Evolutionary conservation across 495 filamentous ascomycete genomes (phyloP).

Genomic region (Lichina pygmaea): DNA sequence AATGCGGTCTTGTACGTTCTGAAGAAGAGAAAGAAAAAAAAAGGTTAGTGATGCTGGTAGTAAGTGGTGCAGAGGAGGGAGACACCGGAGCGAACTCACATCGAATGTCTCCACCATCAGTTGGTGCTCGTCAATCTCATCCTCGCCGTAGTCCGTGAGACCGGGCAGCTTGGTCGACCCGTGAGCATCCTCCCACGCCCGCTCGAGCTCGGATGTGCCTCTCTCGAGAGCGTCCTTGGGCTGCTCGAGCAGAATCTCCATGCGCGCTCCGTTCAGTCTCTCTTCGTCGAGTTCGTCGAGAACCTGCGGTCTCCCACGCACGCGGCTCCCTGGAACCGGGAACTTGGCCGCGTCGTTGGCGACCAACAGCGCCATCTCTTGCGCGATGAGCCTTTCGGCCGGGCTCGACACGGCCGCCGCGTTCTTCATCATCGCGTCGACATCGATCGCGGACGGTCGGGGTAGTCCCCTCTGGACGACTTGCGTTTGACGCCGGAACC

Average conservation of each 20-base stretch:
- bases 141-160: slow-evolving; percentile 47
- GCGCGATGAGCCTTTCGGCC: slow-evolving; percentile 33
- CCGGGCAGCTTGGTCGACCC: slow-evolving; percentile 34
- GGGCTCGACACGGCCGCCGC: slow-evolving; percentile 26
- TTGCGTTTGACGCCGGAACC: slow-evolving; percentile 64
- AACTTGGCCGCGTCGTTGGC: slow-evolving; percentile 55
- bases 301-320: slow-evolving; percentile 29
- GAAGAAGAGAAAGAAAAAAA: slow-evolving; percentile 1
- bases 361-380: slow-evolving; percentile 52
- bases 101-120: slow-evolving; percentile 37
- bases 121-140: slow-evolving; percentile 34
- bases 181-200: slow-evolving; percentile 38
- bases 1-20: slow-evolving; percentile 46
- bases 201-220: slow-evolving; percentile 29
- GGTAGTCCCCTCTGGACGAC: slow-evolving; percentile 69
- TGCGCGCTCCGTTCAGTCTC: slow-evolving; percentile 41
- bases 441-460: slow-evolving; percentile 45
- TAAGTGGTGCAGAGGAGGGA: background rate
- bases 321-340: slow-evolving; percentile 34
- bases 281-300: slow-evolving; percentile 45
- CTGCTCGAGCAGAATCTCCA: slow-evolving; percentile 49
- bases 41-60: too few species aligned
- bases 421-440: slow-evolving; percentile 34
- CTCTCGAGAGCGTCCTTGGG: slow-evolving; percentile 26
- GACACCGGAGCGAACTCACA: slow-evolving; percentile 15